These are phyloP conservation scores for Coemansia aciculifera DNA, from an alignment of 192 early-diverging fungal genomes.

Conservation along the genomic window DNA sequence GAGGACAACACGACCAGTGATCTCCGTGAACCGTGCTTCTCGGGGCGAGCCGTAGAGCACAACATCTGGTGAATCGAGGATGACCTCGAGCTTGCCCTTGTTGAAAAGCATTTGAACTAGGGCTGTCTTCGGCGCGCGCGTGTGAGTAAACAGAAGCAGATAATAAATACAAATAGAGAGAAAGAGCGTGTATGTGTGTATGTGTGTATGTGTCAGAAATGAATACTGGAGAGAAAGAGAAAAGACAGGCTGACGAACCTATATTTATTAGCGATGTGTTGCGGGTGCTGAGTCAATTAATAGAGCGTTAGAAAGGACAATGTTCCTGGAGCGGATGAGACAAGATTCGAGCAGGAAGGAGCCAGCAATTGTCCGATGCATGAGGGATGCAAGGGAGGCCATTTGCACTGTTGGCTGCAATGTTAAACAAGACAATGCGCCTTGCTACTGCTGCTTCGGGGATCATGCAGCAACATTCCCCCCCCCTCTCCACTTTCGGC, in stretches of 20 bases:
- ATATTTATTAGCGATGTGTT: neutral
- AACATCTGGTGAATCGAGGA: conserved; percentile 38
- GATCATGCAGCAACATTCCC: neutral
- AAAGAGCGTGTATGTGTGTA: neutral
- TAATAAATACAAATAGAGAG: neutral
- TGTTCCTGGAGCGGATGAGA: neutral
- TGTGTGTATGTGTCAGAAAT: neutral
- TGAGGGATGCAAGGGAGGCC: conserved; percentile 7
- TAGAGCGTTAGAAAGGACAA: neutral
- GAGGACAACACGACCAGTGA: conserved; percentile 38
- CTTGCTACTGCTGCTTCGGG: neutral
- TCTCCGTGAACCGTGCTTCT: conserved; percentile 33
- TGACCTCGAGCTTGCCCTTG: conserved; percentile 37
- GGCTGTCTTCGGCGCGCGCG: neutral
- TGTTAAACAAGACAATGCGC: neutral
- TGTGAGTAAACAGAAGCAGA: neutral
- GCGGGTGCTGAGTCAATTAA: conserved; percentile 2
- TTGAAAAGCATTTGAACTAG: conserved; percentile 27
- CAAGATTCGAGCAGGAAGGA: neutral
- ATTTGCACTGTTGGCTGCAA: neutral
- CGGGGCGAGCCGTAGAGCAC: conserved; percentile 35
- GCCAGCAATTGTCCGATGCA: neutral
- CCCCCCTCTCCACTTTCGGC: neutral
- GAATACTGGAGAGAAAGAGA: conserved; percentile 6
- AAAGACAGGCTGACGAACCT: neutral